Evolutionary conservation across 805 yeast genomes (phyloP).

Genomic region (Ogataea paraovalis): DNA sequence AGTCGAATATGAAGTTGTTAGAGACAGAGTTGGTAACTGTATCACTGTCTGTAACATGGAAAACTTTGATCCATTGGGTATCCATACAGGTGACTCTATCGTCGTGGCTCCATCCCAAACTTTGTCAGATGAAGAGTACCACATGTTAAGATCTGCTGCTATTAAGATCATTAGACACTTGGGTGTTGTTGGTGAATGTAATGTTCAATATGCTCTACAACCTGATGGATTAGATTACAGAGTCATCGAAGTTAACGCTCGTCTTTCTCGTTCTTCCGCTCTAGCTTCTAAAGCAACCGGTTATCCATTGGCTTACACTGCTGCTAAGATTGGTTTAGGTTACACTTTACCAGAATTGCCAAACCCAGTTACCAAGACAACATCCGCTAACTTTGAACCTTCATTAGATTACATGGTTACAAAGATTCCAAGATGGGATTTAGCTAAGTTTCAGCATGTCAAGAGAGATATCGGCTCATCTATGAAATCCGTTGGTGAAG

Average conservation of each 20-base stretch:
- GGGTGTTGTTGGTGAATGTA: conserved; percentile 99
- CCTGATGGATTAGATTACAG: conserved; percentile 94
- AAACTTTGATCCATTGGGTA: conserved; percentile 96
- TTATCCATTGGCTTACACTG: conserved; percentile 96
- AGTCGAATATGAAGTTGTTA: conserved; percentile 96
- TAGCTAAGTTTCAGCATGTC: conserved; percentile 94
- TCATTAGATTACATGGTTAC: conserved; percentile 95
- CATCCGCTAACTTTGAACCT: conserved; percentile 97
- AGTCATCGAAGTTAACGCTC: conserved; percentile 96
- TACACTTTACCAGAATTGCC: conserved; percentile 87
- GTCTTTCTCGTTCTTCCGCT: conserved; percentile 98
- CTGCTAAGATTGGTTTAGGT: conserved; percentile 93
- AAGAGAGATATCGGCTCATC: conserved; percentile 80
- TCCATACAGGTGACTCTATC: conserved; percentile 98
- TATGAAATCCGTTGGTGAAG: conserved; percentile 99
- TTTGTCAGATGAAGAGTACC: conserved; percentile 91
- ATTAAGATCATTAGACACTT: conserved; percentile 94
- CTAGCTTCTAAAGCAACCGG: conserved; percentile 98
- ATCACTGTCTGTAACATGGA: conserved; percentile 99
- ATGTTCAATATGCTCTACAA: conserved; percentile 93
- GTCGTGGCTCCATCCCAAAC: conserved; percentile 99
- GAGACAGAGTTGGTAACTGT: conserved; percentile 96
- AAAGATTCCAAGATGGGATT: conserved; percentile 98
- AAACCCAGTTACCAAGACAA: conserved; percentile 89
- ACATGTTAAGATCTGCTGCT: conserved; percentile 97